These are phyloP conservation scores for Glebionis coronaria DNA, from an alignment of 129 eudicot species.

Conservation along the genomic window DNA sequence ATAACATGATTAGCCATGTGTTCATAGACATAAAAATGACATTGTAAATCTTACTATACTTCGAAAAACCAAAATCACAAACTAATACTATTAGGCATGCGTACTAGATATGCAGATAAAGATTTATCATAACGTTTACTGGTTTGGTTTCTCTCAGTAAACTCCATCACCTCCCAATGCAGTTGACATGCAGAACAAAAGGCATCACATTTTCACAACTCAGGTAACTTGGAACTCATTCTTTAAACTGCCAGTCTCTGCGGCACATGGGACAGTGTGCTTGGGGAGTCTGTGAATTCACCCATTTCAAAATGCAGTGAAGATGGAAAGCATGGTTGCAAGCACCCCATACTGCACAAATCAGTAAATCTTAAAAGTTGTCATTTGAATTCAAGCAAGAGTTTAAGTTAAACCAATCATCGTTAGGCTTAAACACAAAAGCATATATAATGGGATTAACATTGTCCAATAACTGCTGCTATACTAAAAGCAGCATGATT, in stretches of 20 bases:
- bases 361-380: background rate
- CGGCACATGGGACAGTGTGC: conserved; percentile 98
- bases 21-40: no score
- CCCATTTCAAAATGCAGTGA: conserved; percentile 98
- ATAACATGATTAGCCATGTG: no score
- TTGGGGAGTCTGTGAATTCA: conserved; percentile 86
- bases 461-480: background rate
- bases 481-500: background rate
- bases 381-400: background rate
- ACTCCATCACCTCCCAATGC: background rate
- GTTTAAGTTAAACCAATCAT: background rate
- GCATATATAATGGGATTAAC: background rate
- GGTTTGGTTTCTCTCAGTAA: background rate
- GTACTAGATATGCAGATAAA: background rate
- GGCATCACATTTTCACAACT: no score
- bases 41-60: no score
- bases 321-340: conserved; percentile 99
- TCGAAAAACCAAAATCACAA: no score
- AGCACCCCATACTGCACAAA: conserved; percentile 90
- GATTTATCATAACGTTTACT: background rate
- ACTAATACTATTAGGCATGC: background rate
- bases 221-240: conserved; percentile 24
- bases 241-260: conserved; percentile 94
- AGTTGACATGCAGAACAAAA: no score
- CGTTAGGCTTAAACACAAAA: background rate